Evolutionary conservation across 345 rosid species (phyloP), one percentile per base, ranked within the genome.

Genomic region (Gynandropsis gynandra): DNA sequence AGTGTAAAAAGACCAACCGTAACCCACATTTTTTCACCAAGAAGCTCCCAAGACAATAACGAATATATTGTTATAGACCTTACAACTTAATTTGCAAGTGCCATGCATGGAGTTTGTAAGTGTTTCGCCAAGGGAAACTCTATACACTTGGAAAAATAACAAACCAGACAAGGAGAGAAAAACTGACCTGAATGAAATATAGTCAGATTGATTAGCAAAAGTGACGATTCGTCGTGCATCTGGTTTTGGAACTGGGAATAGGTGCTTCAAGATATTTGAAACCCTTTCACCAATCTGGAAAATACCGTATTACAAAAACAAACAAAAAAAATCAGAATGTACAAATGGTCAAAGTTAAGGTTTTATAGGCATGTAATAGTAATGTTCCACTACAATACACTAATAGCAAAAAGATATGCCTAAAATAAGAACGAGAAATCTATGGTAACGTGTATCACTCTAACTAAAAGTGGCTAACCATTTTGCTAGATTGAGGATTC

Each of bases 231-330:
- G 86, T 50, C 72, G 84, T 31, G 87, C 63, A 49, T 87, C 93
- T 12, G 57, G 72, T 76, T 87, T 92, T 17, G 95, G 96, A 72
- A 75, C 75, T 45, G 98, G 96, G 73, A 92, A 92, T 35, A 92
- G 66, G 73, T 92, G 89, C 69, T 85, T 92, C 49, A 92, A 72
- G 61, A 92, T 72, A 70, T 76, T 85, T 12, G 68, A 71, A 31
- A 89, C 72, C 75, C 96, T 77, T 71, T 78, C 78, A 59, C 98
- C 95, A 31, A 82, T 69, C 98, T 85, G 70, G 34, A 15, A 58
- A 59, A 36, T 7, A 65, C 19, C 12, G 56, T 12, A 16, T 12
- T 52, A 2, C 29, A 2, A 24, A 24, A 24, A 24, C 5, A 2
- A 2, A 2, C 29, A 2, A 24, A 24, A 24, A 24, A 2, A 2